Percentiles rank a stretch among this genome's conserved stretches.
phyloP scores from a whole-genome alignment of 805 yeast species.

The Phaffomyces opuntiae region DNA sequence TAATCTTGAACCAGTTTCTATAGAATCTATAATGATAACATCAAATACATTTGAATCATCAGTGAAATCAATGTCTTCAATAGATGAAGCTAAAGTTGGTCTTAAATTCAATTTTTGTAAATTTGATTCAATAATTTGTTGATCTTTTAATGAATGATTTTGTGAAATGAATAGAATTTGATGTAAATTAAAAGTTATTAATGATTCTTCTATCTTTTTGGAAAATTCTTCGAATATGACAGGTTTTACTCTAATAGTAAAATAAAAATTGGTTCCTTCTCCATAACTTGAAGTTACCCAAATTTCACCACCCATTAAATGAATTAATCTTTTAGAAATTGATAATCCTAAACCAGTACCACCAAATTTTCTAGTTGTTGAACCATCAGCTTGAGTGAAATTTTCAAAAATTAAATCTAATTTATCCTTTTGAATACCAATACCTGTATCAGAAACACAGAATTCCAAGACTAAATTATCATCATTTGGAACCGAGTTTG shows the following conservation, averaged over 20 bases:
- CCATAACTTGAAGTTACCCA: conserved; percentile 83
- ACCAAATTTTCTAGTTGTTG: conserved; percentile 86
- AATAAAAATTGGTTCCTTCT: conserved; percentile 74
- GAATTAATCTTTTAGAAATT: conserved; percentile 79
- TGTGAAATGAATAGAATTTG: conserved; percentile 65
- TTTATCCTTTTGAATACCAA: conserved; percentile 80
- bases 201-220: conserved; percentile 56
- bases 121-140: conserved; percentile 41
- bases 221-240: conserved; percentile 43
- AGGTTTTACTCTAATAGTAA: conserved; percentile 71
- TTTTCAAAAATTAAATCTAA: conserved; percentile 79
- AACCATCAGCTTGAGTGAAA: conserved; percentile 90
- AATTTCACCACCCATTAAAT: conserved; percentile 88
- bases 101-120: conserved; percentile 50
- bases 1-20: conserved; percentile 65
- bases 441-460: conserved; percentile 87
- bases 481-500: conserved; percentile 51
- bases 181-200: conserved; percentile 67
- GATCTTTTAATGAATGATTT: conserved; percentile 45
- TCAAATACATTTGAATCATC: conserved; percentile 48
- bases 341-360: conserved; percentile 91
- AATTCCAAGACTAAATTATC: conserved; percentile 64
- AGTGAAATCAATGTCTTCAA: conserved; percentile 47
- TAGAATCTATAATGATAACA: conserved; percentile 73
- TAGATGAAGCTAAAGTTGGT: conserved; percentile 53